Base-by-base conservation (phyloP, 306 rosid genomes). In the Hippophae tibetana region DNA sequence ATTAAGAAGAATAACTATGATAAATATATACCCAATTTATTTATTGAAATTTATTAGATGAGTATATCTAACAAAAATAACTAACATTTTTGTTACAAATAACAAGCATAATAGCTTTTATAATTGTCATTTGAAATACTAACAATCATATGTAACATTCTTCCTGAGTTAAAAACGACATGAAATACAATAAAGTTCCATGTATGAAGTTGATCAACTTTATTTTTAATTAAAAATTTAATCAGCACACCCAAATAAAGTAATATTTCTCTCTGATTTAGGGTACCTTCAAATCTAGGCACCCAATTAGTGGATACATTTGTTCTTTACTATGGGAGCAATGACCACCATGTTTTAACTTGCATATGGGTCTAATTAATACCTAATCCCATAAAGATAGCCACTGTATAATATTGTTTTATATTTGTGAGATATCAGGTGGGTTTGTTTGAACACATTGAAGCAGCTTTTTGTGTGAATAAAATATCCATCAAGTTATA, bases 241-340 rank as follows among this genome's bases (percentile, higher is more conserved):
- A 23, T 57, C 6, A 7, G 13, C 12, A 52, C 13, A n/a, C n/a
- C 9, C 13, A 2, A 50, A 50, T 1, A 56, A 48, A 61, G 65
- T 79, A 69, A 77, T 54, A 70, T 76, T 71, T 56, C 77, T 69
- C 70, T 66, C 27, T 45, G 8, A 63, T 43, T 56, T 61, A 56
- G 78, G 80, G 71, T 77, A 74, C 64, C 84, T 75, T 77, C 74
- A 53, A 59, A 75, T 79, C 78, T 78, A 65, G 69, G 74, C 60
- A 77, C 72, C 82, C 65, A 70, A 72, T 75, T 31, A 31, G 38
- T 31, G 58, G 54, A 63, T 49, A 56, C 62, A 69, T 44, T 69
- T 73, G 57, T 59, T 64, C 27, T 54, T 51, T 45, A 61, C 43
- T 43, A 60, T 59, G 61, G 25, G 40, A 54, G 43, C 72, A 26